Evolutionary conservation across 1,284 basidiomycete genomes (phyloP), one percentile per base, ranked within the genome.

Genomic region (Leccinum fuscescens): DNA sequence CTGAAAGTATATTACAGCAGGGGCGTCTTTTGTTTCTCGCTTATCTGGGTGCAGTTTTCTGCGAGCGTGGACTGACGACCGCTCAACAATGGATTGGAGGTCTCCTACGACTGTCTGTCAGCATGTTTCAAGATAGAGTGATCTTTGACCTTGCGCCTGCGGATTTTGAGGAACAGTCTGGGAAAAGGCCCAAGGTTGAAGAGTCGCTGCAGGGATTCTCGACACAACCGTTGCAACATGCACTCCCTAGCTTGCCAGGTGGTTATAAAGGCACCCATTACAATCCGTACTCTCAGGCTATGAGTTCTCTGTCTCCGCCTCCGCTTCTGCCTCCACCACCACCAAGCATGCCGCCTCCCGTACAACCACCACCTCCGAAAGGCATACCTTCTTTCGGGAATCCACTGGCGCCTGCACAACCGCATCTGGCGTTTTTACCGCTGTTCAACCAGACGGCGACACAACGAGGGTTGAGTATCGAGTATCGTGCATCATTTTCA

Each of bases 391-490:
- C 15, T 37, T 67, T 70, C 14, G 72, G 76, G 22, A 88, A 88
- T 69, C 83, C 84, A 42, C 69, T 85, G 51, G 78, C 83, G 17
- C 84, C 84, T 27, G 83, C 83, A 39, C 82, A 83, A 66, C 84
- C 84, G 4, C 74, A 79, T 61, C 73, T 83, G 31, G 81, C 86
- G 12, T 88, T 88, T 70, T 73, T 90, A 24, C 86, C 87, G 1
- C 69, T 86, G 37, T 90, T 91, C 74, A 90, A 90, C 70, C 85
- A 90, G 73, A 83, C 81, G 7, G 88, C 87, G 50, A 74, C 79
- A 56, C 86, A 89, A 67, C 82, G 86, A 49, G 79, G 85, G 52
- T 75, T 89, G 58, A 76, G 73, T 22, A 79, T 90, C 3, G 80
- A 84, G 55, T 92, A 90, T 67, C 76, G 78, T 6, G 80, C 84